These are phyloP conservation scores for Penicillium digitatum DNA, from an alignment of 2,329 filamentous ascomycete species.

Conservation along the genomic window DNA sequence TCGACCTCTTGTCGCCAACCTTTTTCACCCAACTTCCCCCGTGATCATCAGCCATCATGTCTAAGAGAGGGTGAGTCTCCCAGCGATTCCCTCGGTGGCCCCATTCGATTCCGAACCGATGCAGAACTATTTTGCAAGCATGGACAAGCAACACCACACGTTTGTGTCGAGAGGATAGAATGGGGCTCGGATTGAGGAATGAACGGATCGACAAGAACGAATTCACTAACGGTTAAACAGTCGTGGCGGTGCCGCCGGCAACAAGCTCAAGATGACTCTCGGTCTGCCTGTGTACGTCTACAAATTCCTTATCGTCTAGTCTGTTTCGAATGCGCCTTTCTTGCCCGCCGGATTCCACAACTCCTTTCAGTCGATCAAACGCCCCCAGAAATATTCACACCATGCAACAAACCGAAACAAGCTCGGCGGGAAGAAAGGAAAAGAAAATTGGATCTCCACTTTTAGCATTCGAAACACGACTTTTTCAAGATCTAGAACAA, in stretches of 20 bases:
- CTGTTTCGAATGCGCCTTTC: slow-evolving; percentile 9
- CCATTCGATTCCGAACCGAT: slow-evolving; percentile 15
- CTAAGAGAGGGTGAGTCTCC: slow-evolving; percentile 49
- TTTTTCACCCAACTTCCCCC: slow-evolving; percentile 36
- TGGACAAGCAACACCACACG: slow-evolving; percentile 4
- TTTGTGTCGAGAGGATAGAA: slow-evolving; percentile 9
- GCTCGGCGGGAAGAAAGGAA: slow-evolving; percentile 5
- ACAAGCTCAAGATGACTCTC: slow-evolving; percentile 99
- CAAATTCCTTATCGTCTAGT: slow-evolving; percentile 13
- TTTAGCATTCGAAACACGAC: slow-evolving; percentile 14
- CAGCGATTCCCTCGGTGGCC: slow-evolving; percentile 12
- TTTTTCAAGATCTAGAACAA: slow-evolving; percentile 18
- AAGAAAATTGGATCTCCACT: slow-evolving; percentile 3
- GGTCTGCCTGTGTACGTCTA: slow-evolving; percentile 96
- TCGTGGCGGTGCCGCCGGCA: slow-evolving; percentile 87
- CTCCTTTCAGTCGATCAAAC: slow-evolving; percentile 12
- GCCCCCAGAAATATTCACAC: not conserved
- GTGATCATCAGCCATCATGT: slow-evolving; percentile 48
- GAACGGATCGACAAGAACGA: slow-evolving; percentile 6
- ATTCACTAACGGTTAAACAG: slow-evolving; percentile 38
- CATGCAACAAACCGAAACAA: not conserved
- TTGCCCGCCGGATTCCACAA: slow-evolving; percentile 9
- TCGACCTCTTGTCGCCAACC: slow-evolving; percentile 31
- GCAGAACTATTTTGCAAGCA: slow-evolving; percentile 8
- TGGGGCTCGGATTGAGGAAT: slow-evolving; percentile 4